phyloP scores from a whole-genome alignment of 2,329 filamentous ascomycete species.

The Gaeumannomyces tritici region DNA sequence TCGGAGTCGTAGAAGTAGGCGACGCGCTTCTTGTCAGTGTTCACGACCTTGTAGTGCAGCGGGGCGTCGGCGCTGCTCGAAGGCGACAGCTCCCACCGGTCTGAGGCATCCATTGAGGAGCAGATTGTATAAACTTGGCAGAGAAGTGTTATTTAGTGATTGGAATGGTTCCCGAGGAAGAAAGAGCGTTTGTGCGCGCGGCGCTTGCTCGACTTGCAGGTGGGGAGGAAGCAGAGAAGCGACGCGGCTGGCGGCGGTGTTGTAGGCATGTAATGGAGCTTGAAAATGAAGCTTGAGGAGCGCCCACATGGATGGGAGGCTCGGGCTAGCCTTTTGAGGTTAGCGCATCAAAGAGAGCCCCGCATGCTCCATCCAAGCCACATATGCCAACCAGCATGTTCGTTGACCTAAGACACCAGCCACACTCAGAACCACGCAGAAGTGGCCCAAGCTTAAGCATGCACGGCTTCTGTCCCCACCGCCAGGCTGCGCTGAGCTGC shows the following conservation, averaged over 20 bases:
- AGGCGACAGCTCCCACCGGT: neutral
- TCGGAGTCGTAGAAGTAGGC: slow-evolving; percentile 98
- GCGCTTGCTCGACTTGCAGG: neutral
- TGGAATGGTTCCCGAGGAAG: neutral
- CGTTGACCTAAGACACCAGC: neutral
- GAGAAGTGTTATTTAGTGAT: no score
- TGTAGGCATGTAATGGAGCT: neutral
- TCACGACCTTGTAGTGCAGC: slow-evolving; percentile 35
- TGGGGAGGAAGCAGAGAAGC: neutral
- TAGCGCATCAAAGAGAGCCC: neutral
- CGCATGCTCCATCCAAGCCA: neutral
- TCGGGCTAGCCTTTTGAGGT: neutral
- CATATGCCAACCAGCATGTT: neutral
- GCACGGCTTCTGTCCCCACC: slow-evolving; percentile 2
- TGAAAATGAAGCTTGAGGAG: neutral
- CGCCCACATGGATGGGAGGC: neutral
- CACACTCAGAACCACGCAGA: neutral
- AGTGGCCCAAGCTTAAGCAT: neutral
- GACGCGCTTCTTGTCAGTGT: slow-evolving; percentile 60
- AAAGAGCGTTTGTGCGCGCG: neutral
- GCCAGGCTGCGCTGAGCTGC: slow-evolving; percentile 6
- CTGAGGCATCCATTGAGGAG: slow-evolving; percentile 7
- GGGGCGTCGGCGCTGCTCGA: neutral
- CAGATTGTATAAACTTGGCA: neutral
- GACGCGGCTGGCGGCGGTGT: neutral